Evolutionary conservation across 2,329 filamentous ascomycete genomes (phyloP), one percentile per base, ranked within the genome.

Genomic region (Neonectria magnoliae): DNA sequence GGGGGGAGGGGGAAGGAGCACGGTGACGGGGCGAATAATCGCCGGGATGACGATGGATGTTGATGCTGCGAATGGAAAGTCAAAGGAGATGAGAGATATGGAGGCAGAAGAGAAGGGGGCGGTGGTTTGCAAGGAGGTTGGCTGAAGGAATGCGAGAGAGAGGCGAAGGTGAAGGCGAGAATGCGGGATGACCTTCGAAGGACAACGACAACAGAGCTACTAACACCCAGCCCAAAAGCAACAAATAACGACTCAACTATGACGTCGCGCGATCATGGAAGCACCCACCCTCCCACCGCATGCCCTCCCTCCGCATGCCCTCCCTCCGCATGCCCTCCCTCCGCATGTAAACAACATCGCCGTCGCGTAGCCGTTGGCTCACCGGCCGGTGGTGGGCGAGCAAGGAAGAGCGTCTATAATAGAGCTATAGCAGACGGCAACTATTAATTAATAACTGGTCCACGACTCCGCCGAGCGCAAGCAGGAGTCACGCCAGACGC

Each of bases 401-500:
- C 47, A 33, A 50, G 47, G 54, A 44, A 36, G 20, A 25, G 25
- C 20, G 44, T 45, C 55, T 57, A 47, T 38, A 33, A 57, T 33
- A 42, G 4, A 52, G 44, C 48, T 60, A 60, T 60, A 60, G n/a
- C 27, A 47, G 25, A 13, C 27, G 13, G 41, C 22, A 22, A 38
- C 45, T 62, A 62, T 62, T 61, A 44, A 50, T 38, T 41, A 50
- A 33, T 42, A 18, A 50, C 22, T n/a, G 36, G 36, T 38, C 14
- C 22, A 18, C 20, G 33, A 29, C 55, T 57, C 55, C 44, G 55
- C 55, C 22, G 14, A 36, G 57, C 47, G 55, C 48, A 58, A 50
- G 60, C 55, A 63, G 55, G 55, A 63, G 50, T 63, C 50, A 63
- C 29, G 55, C 60, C 60, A 47, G 36, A 41, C 27, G n/a, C 16